Conservation (phyloP, 139 green algal genomes). For the Chlorella sp. region DNA sequence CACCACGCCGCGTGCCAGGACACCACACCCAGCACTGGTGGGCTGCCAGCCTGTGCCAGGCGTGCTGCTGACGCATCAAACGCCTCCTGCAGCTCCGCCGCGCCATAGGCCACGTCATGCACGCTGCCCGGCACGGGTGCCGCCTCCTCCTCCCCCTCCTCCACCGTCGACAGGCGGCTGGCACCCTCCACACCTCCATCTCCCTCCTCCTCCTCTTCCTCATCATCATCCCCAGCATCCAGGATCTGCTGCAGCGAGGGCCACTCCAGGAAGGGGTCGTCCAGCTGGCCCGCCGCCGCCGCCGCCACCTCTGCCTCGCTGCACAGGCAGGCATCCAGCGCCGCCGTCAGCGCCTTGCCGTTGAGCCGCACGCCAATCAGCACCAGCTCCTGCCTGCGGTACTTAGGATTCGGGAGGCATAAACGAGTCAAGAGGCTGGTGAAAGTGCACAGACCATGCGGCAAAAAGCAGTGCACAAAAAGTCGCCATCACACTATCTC, state of each 20-base stretch:
- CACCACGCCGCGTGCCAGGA: slow-evolving; percentile 73
- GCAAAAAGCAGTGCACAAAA: too few relatives aligned
- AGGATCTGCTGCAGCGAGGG: slow-evolving; percentile 54
- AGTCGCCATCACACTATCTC: too few relatives aligned
- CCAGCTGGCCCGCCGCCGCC: slow-evolving; percentile 2
- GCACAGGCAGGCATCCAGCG: slow-evolving; percentile 74
- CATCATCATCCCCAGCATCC: slow-evolving; percentile 35
- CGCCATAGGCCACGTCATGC: slow-evolving; percentile 54
- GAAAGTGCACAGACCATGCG: too few relatives aligned
- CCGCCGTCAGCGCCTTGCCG: slow-evolving; percentile 50
- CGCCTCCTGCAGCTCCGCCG: slow-evolving; percentile 56
- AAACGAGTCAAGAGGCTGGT: too few relatives aligned
- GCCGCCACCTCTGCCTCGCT: slow-evolving; percentile 26
- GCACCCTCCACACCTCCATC: slow-evolving; percentile 33
- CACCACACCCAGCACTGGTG: slow-evolving; percentile 41
- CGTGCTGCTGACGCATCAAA: slow-evolving; percentile 44
- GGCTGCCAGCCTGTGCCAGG: background rate
- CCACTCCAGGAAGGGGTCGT: slow-evolving; percentile 72
- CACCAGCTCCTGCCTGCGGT: slow-evolving; percentile 78
- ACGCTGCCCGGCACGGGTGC: slow-evolving; percentile 40
- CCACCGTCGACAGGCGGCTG: background rate
- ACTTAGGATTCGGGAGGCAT: too few relatives aligned
- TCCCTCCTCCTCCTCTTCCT: slow-evolving; percentile 45
- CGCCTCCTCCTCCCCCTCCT: slow-evolving; percentile 6
- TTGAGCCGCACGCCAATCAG: slow-evolving; percentile 84